Evolutionary conservation across 225 moss, liverwort and hornwort species (phyloP), one percentile per base, ranked within the genome.

Genomic region (Anthoceros angustus): DNA sequence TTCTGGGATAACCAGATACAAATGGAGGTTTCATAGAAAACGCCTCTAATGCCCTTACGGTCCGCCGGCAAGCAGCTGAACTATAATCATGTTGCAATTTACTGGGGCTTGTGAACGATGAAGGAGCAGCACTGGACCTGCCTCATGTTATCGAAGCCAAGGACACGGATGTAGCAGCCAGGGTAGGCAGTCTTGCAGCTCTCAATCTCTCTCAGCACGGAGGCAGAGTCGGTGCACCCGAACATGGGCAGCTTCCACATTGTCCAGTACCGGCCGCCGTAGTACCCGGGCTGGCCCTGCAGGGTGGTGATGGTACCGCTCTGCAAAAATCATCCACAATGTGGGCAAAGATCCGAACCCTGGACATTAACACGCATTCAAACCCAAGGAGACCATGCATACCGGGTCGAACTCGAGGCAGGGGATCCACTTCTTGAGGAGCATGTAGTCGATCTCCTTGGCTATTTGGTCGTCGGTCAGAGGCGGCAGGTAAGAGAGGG

Each of bases 231-330:
- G 3, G 63, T 83, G 70, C 81, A 85, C 0, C 86, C 80, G 38
- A 88, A 86, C 68, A 86, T 81, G 71, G 83, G 83, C 43, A 88
- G 18, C 80, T 85, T 87, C 84, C 87, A 87, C 87, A 87, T 79
- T 64, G 76, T 76, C 87, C 84, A 87, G 84, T 87, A 87, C 4
- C 84, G 80, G 0, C 84, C 87, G 16, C 84, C 87, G 0, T 87
- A 84, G 72, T 84, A 87, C 41, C 84, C 78, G 43, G 77, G 77
- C 74, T 71, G 61, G 75, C 76, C 70, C 0, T 0, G 46, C 2
- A 74, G 69, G 0, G 73, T 64, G 25, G 81, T 64, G 20, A 0
- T 32, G 55, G 70, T 48, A 7, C 38, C 72, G 46, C 2, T 48
- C 18, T 48, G 46, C 46, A 48, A 48, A 48, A 48, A 48, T 45